Evolutionary conservation across 2,329 filamentous ascomycete genomes (phyloP), one percentile per base, ranked within the genome.

Genomic region (Pseudogymnoascus sp.): DNA sequence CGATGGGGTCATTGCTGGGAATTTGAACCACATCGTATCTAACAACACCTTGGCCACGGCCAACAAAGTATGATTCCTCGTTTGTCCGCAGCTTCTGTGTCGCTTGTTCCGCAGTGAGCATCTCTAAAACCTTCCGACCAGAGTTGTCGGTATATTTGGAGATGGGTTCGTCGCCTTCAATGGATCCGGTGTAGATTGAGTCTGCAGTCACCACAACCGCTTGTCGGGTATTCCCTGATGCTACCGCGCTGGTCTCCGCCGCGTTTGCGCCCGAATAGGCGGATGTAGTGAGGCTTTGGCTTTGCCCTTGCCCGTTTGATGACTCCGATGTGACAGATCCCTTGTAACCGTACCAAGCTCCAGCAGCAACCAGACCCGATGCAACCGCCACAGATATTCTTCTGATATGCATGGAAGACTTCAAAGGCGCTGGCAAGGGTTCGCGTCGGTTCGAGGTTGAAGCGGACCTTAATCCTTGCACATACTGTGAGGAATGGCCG

Each of bases 1-100:
- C 94, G 64, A 99, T 99, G 0, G 94, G 94, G 70, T 96, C 91
- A 75, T 99, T 99, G 79, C 91, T 96, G 8, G 93, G 90, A 65
- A 97, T 83, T 75, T 99, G 94, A 23, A 94, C 92, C 7, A 97
- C 80, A 75, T 99, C 94, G 73, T 99, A 99, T 68, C 94, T 86
- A 66, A 96, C 87, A 40, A 99, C 93, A 38, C 94, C 94, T 73
- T 91, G 84, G 12, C 94, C 95, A 61, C 94, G 82, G 65, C 91
- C 91, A 42, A 99, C 91, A 8, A 92, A 79, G 76, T 92, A 97
- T 31, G 92, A 97, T 77, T 96, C 87, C 77, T 99, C 92, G 72
- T 91, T 91, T 73, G 89, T 87, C 69, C 94, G 84, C 70, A 99
- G 78, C 78, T 93, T 96, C 71, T 91, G 84, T 12, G 92, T 95